phyloP scores from a whole-genome alignment of 768 basidiomycete species.

The Tephrocybe sp. region DNA sequence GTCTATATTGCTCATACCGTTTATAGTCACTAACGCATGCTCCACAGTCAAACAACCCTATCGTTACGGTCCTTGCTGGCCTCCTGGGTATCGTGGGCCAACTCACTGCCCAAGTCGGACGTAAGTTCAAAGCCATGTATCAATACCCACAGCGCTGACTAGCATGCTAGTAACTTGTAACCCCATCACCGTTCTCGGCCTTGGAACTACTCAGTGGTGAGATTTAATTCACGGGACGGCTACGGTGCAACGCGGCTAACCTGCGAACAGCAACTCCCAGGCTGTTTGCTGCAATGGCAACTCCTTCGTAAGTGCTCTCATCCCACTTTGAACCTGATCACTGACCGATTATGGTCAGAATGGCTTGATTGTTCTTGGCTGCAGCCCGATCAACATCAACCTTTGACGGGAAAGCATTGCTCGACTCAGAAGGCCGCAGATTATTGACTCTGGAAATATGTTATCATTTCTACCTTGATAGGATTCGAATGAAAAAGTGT shows the following conservation, averaged over 20 bases:
- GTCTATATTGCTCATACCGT: no score
- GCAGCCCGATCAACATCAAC: conserved; percentile 20
- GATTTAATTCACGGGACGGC: background rate
- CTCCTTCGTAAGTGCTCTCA: conserved; percentile 15
- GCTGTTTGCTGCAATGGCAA: conserved; percentile 21
- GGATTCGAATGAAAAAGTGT: no score
- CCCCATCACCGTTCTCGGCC: conserved; percentile 10
- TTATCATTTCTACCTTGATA: no score
- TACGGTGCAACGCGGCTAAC: background rate
- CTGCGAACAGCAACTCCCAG: conserved; percentile 11
- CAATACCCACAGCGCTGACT: no score
- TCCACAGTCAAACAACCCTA: background rate
- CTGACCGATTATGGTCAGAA: conserved; percentile 6
- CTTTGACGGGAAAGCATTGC: background rate
- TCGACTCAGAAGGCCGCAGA: no score
- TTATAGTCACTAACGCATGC: no score
- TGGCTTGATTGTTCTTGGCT: conserved; percentile 16
- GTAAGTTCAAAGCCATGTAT: no score
- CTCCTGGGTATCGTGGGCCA: conserved; percentile 8
- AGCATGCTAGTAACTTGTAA: conserved; percentile 12
- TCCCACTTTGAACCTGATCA: background rate
- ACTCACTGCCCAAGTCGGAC: conserved; percentile 12
- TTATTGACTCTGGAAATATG: no score
- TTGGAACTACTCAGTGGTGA: conserved; percentile 11
- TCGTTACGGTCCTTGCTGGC: conserved; percentile 7